Evolutionary conservation across 2,329 filamentous ascomycete species (phyloP).

Genomic region (Cordyceps javanica): DNA sequence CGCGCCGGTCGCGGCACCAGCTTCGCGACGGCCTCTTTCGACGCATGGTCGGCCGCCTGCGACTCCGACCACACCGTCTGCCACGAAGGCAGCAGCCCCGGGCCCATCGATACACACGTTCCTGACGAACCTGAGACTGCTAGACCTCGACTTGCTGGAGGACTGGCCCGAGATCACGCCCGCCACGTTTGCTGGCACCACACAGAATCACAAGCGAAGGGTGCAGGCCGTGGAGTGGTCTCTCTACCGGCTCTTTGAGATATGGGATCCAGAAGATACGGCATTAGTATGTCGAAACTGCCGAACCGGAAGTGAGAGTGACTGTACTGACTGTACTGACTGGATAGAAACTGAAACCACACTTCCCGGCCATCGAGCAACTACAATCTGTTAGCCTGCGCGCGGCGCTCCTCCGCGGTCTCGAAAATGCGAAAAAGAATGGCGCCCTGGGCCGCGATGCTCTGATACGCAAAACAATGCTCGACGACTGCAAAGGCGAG

Average conservation of each 20-base stretch:
- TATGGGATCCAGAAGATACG: constrained; percentile 76
- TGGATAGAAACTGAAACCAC: constrained; percentile 75
- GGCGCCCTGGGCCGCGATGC: constrained; percentile 74
- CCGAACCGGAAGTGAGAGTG: no score
- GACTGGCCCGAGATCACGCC: constrained; percentile 76
- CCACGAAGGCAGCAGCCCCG: not conserved
- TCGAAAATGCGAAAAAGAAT: constrained; percentile 84
- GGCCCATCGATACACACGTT: constrained; percentile 39
- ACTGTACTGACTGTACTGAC: not conserved
- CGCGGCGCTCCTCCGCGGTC: constrained; percentile 69
- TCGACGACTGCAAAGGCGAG: constrained; percentile 93
- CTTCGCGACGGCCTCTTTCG: constrained; percentile 5
- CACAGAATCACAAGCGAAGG: constrained; percentile 73
- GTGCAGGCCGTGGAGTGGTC: constrained; percentile 84
- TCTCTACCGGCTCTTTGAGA: constrained; percentile 75
- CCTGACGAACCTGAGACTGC: constrained; percentile 73
- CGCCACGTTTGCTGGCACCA: constrained; percentile 63
- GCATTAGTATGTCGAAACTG: constrained; percentile 63
- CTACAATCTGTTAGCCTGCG: constrained; percentile 88
- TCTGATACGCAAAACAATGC: constrained; percentile 84
- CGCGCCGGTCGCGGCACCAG: not conserved
- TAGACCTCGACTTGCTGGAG: constrained; percentile 67
- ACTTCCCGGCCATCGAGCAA: constrained; percentile 86
- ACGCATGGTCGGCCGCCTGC: not conserved
- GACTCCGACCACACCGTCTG: not conserved